These are phyloP conservation scores for Tulasnella sp. DNA, from an alignment of 768 basidiomycete genomes.

Conservation along the genomic window DNA sequence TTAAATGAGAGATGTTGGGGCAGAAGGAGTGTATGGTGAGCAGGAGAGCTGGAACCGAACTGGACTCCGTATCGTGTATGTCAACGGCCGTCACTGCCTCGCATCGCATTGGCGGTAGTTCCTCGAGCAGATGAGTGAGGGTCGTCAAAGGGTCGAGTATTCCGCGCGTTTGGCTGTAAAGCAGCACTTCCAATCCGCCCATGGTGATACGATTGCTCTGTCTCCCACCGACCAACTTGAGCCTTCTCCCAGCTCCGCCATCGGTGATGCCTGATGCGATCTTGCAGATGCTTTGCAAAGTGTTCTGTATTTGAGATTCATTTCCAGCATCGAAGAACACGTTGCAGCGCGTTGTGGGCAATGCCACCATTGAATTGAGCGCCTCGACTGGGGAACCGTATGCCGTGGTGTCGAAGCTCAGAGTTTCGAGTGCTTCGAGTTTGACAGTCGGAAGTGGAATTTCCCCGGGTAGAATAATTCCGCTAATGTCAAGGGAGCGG, in stretches of 20 bases:
- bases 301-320: background rate
- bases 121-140: background rate
- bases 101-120: background rate
- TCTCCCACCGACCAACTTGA: background rate
- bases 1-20: background rate
- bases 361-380: background rate
- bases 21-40: background rate
- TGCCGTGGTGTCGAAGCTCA: background rate
- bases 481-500: background rate
- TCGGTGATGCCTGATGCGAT: background rate
- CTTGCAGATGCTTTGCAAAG: background rate
- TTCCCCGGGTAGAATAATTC: background rate
- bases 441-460: background rate
- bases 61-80: background rate
- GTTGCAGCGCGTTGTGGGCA: background rate
- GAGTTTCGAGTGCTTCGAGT: background rate
- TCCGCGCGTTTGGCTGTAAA: background rate
- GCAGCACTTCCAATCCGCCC: background rate
- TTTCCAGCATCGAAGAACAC: background rate
- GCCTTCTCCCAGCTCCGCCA: background rate
- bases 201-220: background rate
- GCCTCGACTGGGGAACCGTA: background rate
- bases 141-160: background rate
- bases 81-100: background rate
- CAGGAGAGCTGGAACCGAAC: background rate